These are phyloP conservation scores for Thermothelomyces thermophilus DNA, from an alignment of 2,329 filamentous ascomycete species.

Conservation along the genomic window DNA sequence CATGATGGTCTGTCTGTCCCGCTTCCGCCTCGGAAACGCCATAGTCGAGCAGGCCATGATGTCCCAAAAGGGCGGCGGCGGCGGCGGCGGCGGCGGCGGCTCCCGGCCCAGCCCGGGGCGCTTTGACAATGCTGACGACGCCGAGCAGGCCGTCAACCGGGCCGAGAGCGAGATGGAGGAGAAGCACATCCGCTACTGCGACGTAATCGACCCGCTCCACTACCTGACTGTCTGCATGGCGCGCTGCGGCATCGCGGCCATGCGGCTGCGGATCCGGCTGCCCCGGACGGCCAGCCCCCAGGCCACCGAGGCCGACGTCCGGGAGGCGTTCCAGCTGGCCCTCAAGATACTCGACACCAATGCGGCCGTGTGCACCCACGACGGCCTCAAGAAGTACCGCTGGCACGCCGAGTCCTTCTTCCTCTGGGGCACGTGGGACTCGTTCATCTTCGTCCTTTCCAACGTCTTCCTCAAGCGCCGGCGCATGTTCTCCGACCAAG, in stretches of 20 bases:
- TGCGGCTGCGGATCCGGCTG: not conserved
- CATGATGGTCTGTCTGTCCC: not conserved
- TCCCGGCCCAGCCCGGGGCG: not conserved
- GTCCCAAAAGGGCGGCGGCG: not conserved
- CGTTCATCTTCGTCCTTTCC: constrained; percentile 7
- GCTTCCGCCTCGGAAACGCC: not conserved
- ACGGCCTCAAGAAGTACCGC: not conserved
- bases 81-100: too few relatives aligned
- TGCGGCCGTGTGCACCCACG: not conserved
- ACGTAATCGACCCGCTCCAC: constrained; percentile 2
- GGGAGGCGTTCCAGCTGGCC: not conserved
- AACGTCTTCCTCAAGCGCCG: not conserved
- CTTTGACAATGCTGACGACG: not conserved
- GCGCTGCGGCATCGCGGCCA: not conserved
- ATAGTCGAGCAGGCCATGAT: not conserved
- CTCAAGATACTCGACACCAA: not conserved
- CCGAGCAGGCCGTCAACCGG: not conserved
- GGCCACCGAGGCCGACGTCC: not conserved
- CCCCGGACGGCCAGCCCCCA: not conserved
- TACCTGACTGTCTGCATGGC: not conserved
- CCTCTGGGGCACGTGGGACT: constrained; percentile 8
- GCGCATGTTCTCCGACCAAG: not conserved
- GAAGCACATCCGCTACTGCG: constrained; percentile 3
- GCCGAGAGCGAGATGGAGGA: not conserved
- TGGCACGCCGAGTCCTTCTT: not conserved